Percentiles rank a stretch among this genome's conserved stretches.
phyloP scores from a whole-genome alignment of 2,329 filamentous ascomycete genomes.

The Elsinoe fawcettii region DNA sequence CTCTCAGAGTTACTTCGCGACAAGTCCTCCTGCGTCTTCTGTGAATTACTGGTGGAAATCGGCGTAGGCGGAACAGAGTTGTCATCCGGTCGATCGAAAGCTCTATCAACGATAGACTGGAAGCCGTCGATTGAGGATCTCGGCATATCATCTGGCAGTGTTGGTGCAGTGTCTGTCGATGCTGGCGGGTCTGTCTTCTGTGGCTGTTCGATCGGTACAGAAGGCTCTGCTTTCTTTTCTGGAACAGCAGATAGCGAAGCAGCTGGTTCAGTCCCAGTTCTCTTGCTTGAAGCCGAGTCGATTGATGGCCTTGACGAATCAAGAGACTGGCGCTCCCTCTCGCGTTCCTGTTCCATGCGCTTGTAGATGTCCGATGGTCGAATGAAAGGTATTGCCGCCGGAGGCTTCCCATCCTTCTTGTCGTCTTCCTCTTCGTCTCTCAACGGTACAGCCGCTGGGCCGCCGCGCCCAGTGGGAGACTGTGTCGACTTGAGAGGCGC shows the following conservation, averaged over 20 bases:
- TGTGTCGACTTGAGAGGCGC: slow-evolving; percentile 35
- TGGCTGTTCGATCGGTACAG: not conserved
- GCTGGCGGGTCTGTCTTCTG: slow-evolving; percentile 8
- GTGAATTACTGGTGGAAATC: slow-evolving; percentile 38
- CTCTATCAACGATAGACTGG: slow-evolving; percentile 54
- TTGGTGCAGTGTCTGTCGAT: not conserved
- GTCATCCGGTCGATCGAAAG: slow-evolving; percentile 53
- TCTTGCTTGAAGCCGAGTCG: slow-evolving; percentile 35
- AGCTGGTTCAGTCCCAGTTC: not conserved
- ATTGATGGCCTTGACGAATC: slow-evolving; percentile 52
- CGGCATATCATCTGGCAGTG: slow-evolving; percentile 9
- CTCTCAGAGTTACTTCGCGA: slow-evolving; percentile 55
- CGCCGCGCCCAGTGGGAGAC: slow-evolving; percentile 22
- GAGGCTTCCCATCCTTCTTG: slow-evolving; percentile 6
- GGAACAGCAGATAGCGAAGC: not conserved
- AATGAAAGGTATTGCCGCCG: slow-evolving; percentile 51
- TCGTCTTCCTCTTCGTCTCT: not conserved
- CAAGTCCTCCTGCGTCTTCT: slow-evolving; percentile 35
- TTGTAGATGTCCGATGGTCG: slow-evolving; percentile 72
- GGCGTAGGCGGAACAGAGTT: slow-evolving; percentile 46
- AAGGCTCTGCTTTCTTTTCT: slow-evolving; percentile 17
- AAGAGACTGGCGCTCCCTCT: slow-evolving; percentile 48
- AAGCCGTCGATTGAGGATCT: slow-evolving; percentile 35
- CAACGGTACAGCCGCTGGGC: slow-evolving; percentile 35
- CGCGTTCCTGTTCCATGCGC: slow-evolving; percentile 58